A percentile compares a stretch with the other conserved stretches of the same genome.
These are phyloP conservation scores for Pisolithus tinctorius DNA, from an alignment of 768 basidiomycete genomes.

Conservation along the genomic window DNA sequence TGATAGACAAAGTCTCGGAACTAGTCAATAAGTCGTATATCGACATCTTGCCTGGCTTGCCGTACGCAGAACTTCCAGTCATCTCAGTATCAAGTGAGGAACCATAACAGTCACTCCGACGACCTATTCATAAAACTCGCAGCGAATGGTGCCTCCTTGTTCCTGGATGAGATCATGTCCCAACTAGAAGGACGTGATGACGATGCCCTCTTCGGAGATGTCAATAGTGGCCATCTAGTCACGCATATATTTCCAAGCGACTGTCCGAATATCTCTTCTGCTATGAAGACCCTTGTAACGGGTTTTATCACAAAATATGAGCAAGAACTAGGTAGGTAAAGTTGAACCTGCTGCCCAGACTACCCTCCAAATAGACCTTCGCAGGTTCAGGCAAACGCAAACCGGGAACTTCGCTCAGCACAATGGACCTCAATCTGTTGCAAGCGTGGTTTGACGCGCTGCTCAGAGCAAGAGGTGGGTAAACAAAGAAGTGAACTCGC, in stretches of 20 bases:
- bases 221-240: slow-evolving; percentile 22
- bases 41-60: slow-evolving; percentile 46
- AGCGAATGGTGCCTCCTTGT: slow-evolving; percentile 40
- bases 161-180: slow-evolving; percentile 39
- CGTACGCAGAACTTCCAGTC: slow-evolving; percentile 54
- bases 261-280: slow-evolving; percentile 41
- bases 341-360: slow-evolving; percentile 4
- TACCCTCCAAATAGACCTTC: background rate
- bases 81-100: slow-evolving; percentile 48
- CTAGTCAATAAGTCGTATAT: slow-evolving; percentile 40
- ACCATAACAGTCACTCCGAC: background rate
- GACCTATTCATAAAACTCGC: background rate
- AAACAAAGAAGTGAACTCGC: background rate
- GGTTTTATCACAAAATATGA: slow-evolving; percentile 42
- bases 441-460: slow-evolving; percentile 51
- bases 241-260: slow-evolving; percentile 55
- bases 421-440: slow-evolving; percentile 56
- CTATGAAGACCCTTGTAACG: slow-evolving; percentile 50
- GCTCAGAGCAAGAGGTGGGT: slow-evolving; percentile 31
- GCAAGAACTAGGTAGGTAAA: slow-evolving; percentile 24
- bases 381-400: slow-evolving; percentile 38
- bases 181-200: slow-evolving; percentile 26
- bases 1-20: slow-evolving; percentile 38
- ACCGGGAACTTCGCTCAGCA: slow-evolving; percentile 45
- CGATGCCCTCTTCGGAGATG: slow-evolving; percentile 17